Evolutionary conservation across 768 basidiomycete species (phyloP).

Genomic region (Mycena capillaripes): DNA sequence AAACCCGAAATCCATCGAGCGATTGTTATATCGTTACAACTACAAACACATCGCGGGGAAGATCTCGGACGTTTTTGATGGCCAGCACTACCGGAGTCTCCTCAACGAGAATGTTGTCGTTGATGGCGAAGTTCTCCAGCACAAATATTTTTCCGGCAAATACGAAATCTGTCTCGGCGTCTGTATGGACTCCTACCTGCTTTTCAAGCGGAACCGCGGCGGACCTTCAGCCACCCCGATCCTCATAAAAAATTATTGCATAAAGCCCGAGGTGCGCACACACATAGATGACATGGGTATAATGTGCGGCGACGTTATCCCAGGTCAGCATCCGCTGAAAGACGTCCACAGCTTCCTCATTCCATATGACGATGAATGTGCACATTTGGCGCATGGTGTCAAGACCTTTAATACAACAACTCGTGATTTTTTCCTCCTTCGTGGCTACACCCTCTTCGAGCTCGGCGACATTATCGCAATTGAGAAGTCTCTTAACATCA

Average conservation of each 20-base stretch:
- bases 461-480: conserved; percentile 3
- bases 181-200: too few relatives aligned
- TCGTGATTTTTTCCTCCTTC: conserved; percentile 45
- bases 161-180: too few relatives aligned
- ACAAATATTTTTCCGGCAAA: conserved; percentile 51
- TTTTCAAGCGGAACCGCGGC: too few relatives aligned
- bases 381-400: too few relatives aligned
- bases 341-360: too few relatives aligned
- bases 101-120: conserved; percentile 41
- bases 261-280: conserved; percentile 46
- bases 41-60: conserved; percentile 25
- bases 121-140: conserved; percentile 36
- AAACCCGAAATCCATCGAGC: too few relatives aligned
- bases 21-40: background rate
- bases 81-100: conserved; percentile 45
- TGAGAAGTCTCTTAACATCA: background rate
- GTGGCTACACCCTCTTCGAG: background rate
- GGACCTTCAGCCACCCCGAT: conserved; percentile 64
- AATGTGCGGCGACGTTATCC: too few relatives aligned
- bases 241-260: conserved; percentile 56
- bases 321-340: too few relatives aligned
- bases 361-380: too few relatives aligned
- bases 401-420: conserved; percentile 28
- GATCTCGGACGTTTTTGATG: conserved; percentile 53
- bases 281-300: conserved; percentile 40